Base-by-base conservation (phyloP, 2,329 filamentous ascomycete genomes). In the Sphaerostilbella broomeana region DNA sequence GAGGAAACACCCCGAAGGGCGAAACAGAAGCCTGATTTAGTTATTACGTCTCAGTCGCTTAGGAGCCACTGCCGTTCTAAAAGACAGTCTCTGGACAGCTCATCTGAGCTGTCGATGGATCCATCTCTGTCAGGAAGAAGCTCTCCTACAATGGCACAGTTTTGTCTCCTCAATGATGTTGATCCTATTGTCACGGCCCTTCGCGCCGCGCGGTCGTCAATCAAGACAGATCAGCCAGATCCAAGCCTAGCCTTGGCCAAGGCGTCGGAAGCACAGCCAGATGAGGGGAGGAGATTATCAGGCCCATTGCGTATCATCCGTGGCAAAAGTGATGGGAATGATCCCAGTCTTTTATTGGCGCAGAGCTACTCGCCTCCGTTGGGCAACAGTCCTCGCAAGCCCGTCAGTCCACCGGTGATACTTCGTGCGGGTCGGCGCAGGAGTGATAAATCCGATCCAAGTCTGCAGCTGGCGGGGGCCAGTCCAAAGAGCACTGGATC, bases 91-190 rank as follows among this genome's bases (percentile, higher is more conserved):
- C 47, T 42, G 15, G 55, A 52, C 12, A 43, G 45, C 4, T 42
- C 35, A 42, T 47, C 51, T 24, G 46, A 47, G 21, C 42, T 45
- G 16, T 43, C 41, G n/a, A 38, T 41, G 8, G 58, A 62, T 35
- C 55, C 58, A 4, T 60, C 56, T 33, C 42, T 44, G 20, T 44
- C 62, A 28, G 56, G 56, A 21, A 55, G 37, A 37, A 29, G 47
- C 11, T 42, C 53, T 18, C 37, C 41, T 13, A 46, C 30, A 18
- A 42, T 28, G 31, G 30, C 26, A 28, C 22, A 38, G 11, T 38
- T 41, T 34, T 43, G 41, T 17, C 36, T 43, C 4, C 15, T 42
- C 40, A 17, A 47, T 19, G 15, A 44, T 8, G 32, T 47, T 15
- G 45, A 51, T 18, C 41, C 34, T 3, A n/a, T 34, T 31, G 12